Conservation (phyloP, 2,329 filamentous ascomycete species). For the Ascochyta koolunga region DNA sequence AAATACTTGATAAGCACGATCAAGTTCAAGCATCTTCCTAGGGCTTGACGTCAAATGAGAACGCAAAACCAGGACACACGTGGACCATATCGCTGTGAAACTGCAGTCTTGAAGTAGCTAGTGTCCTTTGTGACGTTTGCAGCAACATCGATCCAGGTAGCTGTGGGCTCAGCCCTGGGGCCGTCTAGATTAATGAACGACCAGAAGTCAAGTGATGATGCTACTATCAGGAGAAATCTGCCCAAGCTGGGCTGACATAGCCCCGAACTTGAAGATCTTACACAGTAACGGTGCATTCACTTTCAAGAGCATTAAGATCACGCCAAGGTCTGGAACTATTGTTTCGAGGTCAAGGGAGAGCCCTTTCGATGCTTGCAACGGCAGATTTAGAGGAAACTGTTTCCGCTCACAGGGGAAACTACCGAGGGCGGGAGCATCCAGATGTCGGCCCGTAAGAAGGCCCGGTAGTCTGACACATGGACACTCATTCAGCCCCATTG, state of each 20-base stretch:
- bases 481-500: background rate
- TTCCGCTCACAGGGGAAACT: background rate
- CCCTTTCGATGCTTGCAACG: background rate
- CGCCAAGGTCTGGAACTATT: too few species aligned
- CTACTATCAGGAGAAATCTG: background rate
- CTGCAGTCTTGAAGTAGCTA: background rate
- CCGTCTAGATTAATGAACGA: background rate
- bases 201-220: too few species aligned
- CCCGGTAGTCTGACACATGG: constrained; percentile 5
- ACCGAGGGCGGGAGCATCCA: constrained; percentile 2
- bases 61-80: background rate
- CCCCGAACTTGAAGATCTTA: background rate
- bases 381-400: background rate
- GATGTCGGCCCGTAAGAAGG: constrained; percentile 10
- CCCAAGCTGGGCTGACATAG: background rate
- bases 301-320: background rate
- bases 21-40: background rate
- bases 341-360: background rate
- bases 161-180: background rate
- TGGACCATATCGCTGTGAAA: background rate
- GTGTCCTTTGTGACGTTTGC: background rate
- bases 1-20: background rate
- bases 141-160: background rate
- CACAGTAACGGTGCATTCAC: background rate
- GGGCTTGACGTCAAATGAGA: background rate